Percentiles rank a stretch among this genome's conserved stretches.
These are phyloP conservation scores for Cladosporium cucumerinum DNA, from an alignment of 2,329 filamentous ascomycete species.

Conservation along the genomic window DNA sequence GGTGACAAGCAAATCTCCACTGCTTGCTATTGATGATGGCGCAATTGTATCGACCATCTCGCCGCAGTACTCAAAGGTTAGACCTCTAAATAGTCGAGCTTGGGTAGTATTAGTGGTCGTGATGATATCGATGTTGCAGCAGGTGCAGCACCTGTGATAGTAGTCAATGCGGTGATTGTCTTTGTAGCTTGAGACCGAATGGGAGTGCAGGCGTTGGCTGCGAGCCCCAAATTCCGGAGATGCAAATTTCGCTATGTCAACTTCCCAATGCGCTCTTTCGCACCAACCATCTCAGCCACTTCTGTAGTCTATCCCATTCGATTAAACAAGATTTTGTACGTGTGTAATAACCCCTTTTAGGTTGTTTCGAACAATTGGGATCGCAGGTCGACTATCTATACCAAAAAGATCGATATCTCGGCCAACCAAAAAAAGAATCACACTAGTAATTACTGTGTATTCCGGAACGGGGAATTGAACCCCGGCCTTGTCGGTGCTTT, in stretches of 20 bases:
- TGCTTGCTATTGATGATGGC: too few relatives aligned
- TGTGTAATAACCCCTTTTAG: neutral
- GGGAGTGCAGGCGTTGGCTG: neutral
- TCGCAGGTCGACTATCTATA: neutral
- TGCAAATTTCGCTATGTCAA: neutral
- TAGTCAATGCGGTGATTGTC: too few relatives aligned
- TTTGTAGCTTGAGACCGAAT: neutral
- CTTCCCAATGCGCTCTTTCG: neutral
- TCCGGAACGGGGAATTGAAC: neutral
- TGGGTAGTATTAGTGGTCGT: neutral
- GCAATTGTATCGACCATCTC: too few relatives aligned
- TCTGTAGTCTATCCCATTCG: neutral
- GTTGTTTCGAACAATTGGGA: neutral
- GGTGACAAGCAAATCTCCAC: too few relatives aligned
- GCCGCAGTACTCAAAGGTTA: neutral
- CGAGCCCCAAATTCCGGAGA: neutral
- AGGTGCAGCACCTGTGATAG: too few relatives aligned
- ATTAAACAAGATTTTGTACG: neutral
- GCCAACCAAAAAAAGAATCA: too few relatives aligned
- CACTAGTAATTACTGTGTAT: too few relatives aligned
- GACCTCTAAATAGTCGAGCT: too few relatives aligned
- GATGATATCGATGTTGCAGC: neutral
- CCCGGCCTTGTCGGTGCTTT: neutral
- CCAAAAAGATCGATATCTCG: neutral
- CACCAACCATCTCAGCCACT: neutral